A percentile compares a stretch with the other conserved stretches of the same genome.
phyloP scores from a whole-genome alignment of 495 filamentous ascomycete genomes.

The Talaromyces ruber region DNA sequence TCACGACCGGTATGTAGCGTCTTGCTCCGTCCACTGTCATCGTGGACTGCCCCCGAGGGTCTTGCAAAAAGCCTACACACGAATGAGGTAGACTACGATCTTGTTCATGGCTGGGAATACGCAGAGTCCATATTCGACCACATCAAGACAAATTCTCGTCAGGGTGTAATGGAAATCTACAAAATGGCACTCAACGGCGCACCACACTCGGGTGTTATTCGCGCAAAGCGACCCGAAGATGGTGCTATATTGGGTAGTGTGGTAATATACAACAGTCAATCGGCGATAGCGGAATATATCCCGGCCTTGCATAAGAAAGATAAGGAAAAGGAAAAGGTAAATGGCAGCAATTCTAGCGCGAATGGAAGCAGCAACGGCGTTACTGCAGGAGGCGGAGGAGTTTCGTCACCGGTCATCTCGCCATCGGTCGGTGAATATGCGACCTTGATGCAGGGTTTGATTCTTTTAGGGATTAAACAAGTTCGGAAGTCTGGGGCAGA shows the following conservation, averaged over 20 bases:
- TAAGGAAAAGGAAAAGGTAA: background rate
- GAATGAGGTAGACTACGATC: conserved; percentile 51
- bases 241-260: conserved; percentile 70
- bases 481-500: conserved; percentile 67
- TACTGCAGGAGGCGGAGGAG: conserved; percentile 52
- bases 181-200: conserved; percentile 64
- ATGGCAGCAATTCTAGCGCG: background rate
- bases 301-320: conserved; percentile 49
- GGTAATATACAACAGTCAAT: conserved; percentile 66
- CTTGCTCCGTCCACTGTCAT: conserved; percentile 53
- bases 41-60: conserved; percentile 68
- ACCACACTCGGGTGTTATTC: conserved; percentile 69
- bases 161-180: conserved; percentile 79
- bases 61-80: conserved; percentile 61
- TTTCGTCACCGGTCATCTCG: conserved; percentile 73
- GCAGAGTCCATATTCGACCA: conserved; percentile 67
- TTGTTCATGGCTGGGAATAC: conserved; percentile 73
- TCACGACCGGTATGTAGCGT: conserved; percentile 59
- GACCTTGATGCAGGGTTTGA: conserved; percentile 68
- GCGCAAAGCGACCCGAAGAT: conserved; percentile 63
- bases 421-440: conserved; percentile 60
- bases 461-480: conserved; percentile 73
- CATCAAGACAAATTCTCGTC: conserved; percentile 63
- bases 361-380: conserved; percentile 20
- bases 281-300: conserved; percentile 58